phyloP scores from a whole-genome alignment of 2,329 filamentous ascomycete genomes.

The Ophiostoma montium region DNA sequence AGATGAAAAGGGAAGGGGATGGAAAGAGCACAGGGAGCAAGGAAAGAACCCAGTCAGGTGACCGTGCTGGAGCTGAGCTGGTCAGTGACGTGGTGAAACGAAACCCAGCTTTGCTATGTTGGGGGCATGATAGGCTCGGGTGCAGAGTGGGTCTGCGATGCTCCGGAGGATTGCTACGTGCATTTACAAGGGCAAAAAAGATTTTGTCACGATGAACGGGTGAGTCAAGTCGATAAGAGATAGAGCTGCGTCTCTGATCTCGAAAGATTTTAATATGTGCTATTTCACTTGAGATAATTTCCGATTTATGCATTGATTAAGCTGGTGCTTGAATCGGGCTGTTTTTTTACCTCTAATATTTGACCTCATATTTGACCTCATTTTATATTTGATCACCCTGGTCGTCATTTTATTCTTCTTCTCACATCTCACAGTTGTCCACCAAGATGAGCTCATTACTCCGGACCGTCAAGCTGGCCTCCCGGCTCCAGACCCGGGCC shows the following conservation, averaged over 20 bases:
- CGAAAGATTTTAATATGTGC: neutral
- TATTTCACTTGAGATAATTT: neutral
- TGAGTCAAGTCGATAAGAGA: neutral
- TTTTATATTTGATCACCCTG: too few relatives aligned
- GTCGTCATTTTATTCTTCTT: neutral
- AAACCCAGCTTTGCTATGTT: neutral
- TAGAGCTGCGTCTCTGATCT: neutral
- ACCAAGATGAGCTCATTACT: conserved; percentile 13
- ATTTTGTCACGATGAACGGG: neutral
- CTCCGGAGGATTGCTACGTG: too few relatives aligned
- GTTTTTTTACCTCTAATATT: too few relatives aligned
- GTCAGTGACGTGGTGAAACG: neutral
- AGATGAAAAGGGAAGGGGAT: neutral
- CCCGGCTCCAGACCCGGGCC: conserved; percentile 25
- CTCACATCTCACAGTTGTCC: neutral
- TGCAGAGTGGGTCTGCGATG: neutral
- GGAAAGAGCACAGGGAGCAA: neutral
- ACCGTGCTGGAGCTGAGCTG: neutral
- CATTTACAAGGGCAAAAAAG: neutral
- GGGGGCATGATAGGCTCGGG: neutral
- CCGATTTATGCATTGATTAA: too few relatives aligned
- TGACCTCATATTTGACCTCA: too few relatives aligned
- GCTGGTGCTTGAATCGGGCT: too few relatives aligned
- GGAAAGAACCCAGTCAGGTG: neutral
- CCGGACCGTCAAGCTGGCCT: conserved; percentile 15